Evolutionary conservation across 805 yeast genomes (phyloP).

Genomic region (Cyberlindnera petersonii): DNA sequence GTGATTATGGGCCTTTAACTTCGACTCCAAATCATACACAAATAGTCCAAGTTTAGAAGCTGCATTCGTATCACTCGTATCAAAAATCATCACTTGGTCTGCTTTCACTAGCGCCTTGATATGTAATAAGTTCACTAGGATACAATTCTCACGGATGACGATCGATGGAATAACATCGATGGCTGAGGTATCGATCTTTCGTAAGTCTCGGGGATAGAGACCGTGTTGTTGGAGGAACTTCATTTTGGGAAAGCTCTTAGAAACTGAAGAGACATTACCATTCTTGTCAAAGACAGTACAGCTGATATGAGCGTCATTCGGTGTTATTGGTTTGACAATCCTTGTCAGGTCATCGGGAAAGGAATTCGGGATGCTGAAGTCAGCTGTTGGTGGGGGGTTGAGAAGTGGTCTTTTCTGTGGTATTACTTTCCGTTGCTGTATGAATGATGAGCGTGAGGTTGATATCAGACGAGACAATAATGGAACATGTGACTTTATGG

Average conservation of each 20-base stretch:
- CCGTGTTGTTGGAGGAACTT: constrained; percentile 69
- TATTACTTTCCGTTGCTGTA: too few species aligned
- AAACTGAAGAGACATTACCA: constrained; percentile 75
- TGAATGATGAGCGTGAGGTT: too few species aligned
- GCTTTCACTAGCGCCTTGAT: constrained; percentile 85
- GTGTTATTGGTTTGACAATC: constrained; percentile 34
- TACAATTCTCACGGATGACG: constrained; percentile 71
- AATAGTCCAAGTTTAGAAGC: constrained; percentile 70
- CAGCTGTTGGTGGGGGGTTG: constrained; percentile 8
- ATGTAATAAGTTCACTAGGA: constrained; percentile 77
- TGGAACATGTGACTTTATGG: too few species aligned
- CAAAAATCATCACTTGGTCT: constrained; percentile 80
- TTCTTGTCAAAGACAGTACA: constrained; percentile 77
- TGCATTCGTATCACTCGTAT: constrained; percentile 49
- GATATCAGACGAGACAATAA: too few species aligned
- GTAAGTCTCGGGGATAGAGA: constrained; percentile 78
- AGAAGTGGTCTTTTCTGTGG: constrained; percentile 7
- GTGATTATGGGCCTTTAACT: constrained; percentile 44
- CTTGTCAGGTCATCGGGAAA: constrained; percentile 19
- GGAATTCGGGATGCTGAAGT: constrained; percentile 12
- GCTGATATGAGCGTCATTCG: constrained; percentile 48
- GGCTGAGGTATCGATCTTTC: constrained; percentile 72
- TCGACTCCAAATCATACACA: constrained; percentile 79
- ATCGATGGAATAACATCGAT: constrained; percentile 88
- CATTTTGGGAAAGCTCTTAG: constrained; percentile 76